Evolutionary conservation across 1,139 yeast species (phyloP).

Genomic region (Magnusiomyces paraingens): DNA sequence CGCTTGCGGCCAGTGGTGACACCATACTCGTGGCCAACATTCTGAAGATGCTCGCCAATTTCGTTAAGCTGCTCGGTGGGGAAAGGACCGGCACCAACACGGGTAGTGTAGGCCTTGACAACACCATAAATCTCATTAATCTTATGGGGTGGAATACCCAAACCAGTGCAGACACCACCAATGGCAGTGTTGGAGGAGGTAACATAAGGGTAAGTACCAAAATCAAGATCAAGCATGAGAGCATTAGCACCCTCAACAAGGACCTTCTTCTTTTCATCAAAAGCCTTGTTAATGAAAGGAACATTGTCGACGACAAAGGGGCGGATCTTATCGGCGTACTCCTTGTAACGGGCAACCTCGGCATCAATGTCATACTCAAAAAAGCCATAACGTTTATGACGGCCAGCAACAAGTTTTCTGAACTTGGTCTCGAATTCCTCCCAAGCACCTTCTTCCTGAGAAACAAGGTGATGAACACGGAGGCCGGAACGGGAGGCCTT

Average conservation of each 20-base stretch:
- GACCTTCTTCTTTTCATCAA: constrained; percentile 71
- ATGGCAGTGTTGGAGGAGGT: constrained; percentile 94
- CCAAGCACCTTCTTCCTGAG: constrained; percentile 89
- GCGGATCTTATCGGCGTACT: constrained; percentile 62
- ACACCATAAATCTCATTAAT: constrained; percentile 86
- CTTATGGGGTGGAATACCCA: constrained; percentile 85
- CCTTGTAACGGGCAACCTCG: constrained; percentile 71
- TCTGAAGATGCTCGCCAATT: constrained; percentile 80
- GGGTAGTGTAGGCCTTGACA: constrained; percentile 95
- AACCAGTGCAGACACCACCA: constrained; percentile 97
- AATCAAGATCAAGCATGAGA: constrained; percentile 92
- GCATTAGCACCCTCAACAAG: constrained; percentile 98
- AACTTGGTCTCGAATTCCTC: constrained; percentile 77
- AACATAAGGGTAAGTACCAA: constrained; percentile 97
- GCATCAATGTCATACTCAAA: constrained; percentile 81
- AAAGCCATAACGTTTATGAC: constrained; percentile 86
- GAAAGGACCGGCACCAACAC: constrained; percentile 99
- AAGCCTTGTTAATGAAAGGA: constrained; percentile 79
- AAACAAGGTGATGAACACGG: constrained; percentile 91
- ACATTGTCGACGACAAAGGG: constrained; percentile 95
- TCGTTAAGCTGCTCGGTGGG: constrained; percentile 94
- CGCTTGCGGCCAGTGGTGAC: constrained; percentile 99
- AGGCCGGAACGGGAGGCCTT: constrained; percentile 96
- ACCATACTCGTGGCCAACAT: constrained; percentile 92
- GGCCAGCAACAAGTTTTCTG: constrained; percentile 67